Percentiles rank a stretch among this genome's conserved stretches.
Evolutionary conservation across 2,329 filamentous ascomycete genomes (phyloP).

Genomic region (Xylariomycetidae sp.): DNA sequence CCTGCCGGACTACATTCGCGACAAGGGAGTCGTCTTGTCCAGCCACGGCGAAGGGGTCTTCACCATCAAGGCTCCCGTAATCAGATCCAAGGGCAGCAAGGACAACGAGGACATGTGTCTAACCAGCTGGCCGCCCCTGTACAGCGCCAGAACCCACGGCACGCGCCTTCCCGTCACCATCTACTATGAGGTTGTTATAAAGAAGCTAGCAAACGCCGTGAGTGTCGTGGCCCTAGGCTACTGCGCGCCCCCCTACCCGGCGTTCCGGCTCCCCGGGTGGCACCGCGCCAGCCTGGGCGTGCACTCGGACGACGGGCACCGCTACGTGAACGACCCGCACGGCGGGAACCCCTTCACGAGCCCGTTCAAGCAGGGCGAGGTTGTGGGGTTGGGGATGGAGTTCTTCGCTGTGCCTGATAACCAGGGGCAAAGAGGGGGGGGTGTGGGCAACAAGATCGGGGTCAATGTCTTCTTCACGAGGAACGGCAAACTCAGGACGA

Average conservation of each 20-base stretch:
- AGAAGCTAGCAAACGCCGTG: conserved; percentile 34
- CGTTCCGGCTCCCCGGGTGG: conserved; percentile 76
- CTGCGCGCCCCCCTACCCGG: conserved; percentile 68
- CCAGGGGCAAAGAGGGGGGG: conserved; percentile 24
- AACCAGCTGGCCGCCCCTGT: conserved; percentile 65
- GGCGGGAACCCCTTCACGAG: conserved; percentile 66
- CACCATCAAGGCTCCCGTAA: too few species aligned
- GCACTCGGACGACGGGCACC: conserved; percentile 75
- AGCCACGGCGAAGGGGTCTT: conserved; percentile 48
- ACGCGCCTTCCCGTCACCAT: conserved; percentile 44
- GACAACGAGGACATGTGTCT: conserved; percentile 58
- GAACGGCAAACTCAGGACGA: conserved; percentile 55
- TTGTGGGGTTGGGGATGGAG: conserved; percentile 67
- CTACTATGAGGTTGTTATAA: conserved; percentile 68
- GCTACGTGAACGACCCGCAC: conserved; percentile 70
- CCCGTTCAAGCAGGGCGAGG: conserved; percentile 61
- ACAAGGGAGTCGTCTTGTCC: conserved; percentile 41
- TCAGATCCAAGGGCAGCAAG: too few species aligned
- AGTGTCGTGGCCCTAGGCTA: conserved; percentile 63
- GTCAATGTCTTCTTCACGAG: conserved; percentile 67
- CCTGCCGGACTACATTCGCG: conserved; percentile 43
- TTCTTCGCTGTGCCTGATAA: too few species aligned
- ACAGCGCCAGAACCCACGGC: conserved; percentile 55
- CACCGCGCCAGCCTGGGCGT: conserved; percentile 69
- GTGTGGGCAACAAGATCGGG: too few species aligned